These are phyloP conservation scores for Pythium brachiatum DNA, from an alignment of 352 stramenopile genomes.

Conservation along the genomic window DNA sequence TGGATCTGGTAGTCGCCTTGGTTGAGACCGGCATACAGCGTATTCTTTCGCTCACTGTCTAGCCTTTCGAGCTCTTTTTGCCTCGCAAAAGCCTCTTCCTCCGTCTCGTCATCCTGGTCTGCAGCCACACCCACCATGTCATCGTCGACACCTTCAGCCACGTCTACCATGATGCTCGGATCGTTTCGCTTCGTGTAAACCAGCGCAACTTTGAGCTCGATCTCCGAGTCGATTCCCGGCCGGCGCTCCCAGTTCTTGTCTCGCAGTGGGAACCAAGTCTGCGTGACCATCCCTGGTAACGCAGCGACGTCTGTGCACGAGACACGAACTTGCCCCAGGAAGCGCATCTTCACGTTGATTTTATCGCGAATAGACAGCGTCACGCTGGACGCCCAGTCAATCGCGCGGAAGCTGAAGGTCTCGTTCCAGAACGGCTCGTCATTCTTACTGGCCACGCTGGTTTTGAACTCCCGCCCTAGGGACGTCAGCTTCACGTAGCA, in stretches of 20 bases:
- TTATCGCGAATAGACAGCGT: slow-evolving; percentile 68
- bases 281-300: slow-evolving; percentile 53
- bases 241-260: slow-evolving; percentile 46
- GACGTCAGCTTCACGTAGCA: slow-evolving; percentile 77
- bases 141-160: slow-evolving; percentile 20
- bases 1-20: slow-evolving; percentile 84
- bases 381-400: slow-evolving; percentile 64
- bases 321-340: slow-evolving; percentile 61
- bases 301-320: slow-evolving; percentile 51
- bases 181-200: slow-evolving; percentile 70
- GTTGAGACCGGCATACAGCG: slow-evolving; percentile 48
- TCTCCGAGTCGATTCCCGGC: slow-evolving; percentile 27
- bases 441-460: slow-evolving; percentile 59
- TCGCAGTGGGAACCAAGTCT: slow-evolving; percentile 55
- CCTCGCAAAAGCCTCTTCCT: slow-evolving; percentile 47
- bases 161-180: slow-evolving; percentile 26
- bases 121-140: slow-evolving; percentile 34
- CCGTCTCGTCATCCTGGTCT: slow-evolving; percentile 78
- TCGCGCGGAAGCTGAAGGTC: slow-evolving; percentile 66
- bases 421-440: slow-evolving; percentile 74
- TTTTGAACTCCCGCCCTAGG: slow-evolving; percentile 64
- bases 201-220: slow-evolving; percentile 70
- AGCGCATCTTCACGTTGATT: slow-evolving; percentile 71
- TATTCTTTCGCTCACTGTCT: slow-evolving; percentile 47
- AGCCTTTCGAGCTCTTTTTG: slow-evolving; percentile 44